Evolutionary conservation across 129 eudicot genomes (phyloP).

Genomic region (Flaveria brownii): DNA sequence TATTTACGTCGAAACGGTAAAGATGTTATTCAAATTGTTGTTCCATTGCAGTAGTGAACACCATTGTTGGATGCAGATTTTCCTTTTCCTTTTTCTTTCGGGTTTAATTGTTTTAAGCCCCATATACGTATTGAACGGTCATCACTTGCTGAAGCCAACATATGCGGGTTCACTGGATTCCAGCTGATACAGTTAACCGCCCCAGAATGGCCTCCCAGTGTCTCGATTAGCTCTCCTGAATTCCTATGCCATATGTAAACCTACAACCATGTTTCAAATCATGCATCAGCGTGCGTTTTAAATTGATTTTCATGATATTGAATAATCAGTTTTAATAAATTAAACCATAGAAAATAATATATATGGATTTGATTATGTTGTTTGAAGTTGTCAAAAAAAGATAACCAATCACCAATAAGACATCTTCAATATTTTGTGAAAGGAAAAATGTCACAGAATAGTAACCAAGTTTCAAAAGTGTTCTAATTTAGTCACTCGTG

Average conservation of each 20-base stretch:
- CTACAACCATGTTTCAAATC: constrained; percentile 38
- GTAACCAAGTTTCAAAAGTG: no score
- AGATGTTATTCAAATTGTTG: constrained; percentile 30
- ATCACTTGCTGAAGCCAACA: constrained; percentile 97
- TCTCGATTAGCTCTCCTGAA: constrained; percentile 64
- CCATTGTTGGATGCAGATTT: constrained; percentile 44
- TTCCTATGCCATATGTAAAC: constrained; percentile 93
- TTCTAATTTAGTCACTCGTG: no score
- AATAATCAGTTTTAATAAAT: not conserved
- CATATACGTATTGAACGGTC: constrained; percentile 84
- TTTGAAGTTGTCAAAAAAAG: not conserved
- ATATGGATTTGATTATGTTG: not conserved
- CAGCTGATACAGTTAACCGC: constrained; percentile 91
- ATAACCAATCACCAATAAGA: not conserved
- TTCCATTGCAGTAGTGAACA: constrained; percentile 63
- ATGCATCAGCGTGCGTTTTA: constrained; percentile 8
- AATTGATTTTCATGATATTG: not conserved
- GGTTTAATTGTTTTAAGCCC: constrained; percentile 61
- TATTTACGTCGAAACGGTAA: constrained; percentile 34
- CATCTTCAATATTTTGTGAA: not conserved
- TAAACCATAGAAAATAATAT: not conserved
- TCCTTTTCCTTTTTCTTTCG: constrained; percentile 38
- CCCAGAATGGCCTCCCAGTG: constrained; percentile 78
- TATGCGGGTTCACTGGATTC: constrained; percentile 86
- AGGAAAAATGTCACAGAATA: no score